Evolutionary conservation across 768 basidiomycete genomes (phyloP).

Genomic region (Amanita fuliginea): DNA sequence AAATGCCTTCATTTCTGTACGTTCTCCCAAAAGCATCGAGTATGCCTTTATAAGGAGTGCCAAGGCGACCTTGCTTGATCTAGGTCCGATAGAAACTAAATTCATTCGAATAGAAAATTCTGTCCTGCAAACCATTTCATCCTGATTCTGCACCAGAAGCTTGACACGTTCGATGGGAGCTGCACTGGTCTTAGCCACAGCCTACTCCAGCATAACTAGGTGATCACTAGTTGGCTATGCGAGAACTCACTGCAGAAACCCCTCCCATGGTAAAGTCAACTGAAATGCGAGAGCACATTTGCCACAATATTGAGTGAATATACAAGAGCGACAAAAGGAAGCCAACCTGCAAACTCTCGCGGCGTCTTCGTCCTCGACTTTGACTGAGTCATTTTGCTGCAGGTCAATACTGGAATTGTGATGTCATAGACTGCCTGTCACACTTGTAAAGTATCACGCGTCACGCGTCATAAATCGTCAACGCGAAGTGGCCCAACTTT

Average conservation of each 20-base stretch:
- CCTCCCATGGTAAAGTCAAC: conserved; percentile 72
- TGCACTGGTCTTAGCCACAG: conserved; percentile 79
- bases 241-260: conserved; percentile 46
- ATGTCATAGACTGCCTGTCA: conserved; percentile 3
- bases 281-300: conserved; percentile 11
- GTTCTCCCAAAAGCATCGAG: conserved; percentile 66
- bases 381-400: not conserved
- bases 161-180: conserved; percentile 89
- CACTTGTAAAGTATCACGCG: not conserved
- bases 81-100: conserved; percentile 12
- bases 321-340: not conserved
- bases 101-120: not conserved
- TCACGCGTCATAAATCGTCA: not conserved
- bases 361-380: conserved; percentile 43
- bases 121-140: conserved; percentile 55
- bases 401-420: not conserved
- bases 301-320: conserved; percentile 2
- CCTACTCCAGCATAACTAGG: conserved; percentile 26
- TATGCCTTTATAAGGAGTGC: conserved; percentile 75
- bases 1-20: conserved; percentile 69
- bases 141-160: conserved; percentile 77
- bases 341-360: conserved; percentile 59
- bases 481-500: conserved; percentile 43
- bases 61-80: conserved; percentile 84
- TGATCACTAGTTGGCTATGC: not conserved